A percentile compares a stretch with the other conserved stretches of the same genome.
Evolutionary conservation across 2,329 filamentous ascomycete genomes (phyloP).

Genomic region (Ophiostoma ips): DNA sequence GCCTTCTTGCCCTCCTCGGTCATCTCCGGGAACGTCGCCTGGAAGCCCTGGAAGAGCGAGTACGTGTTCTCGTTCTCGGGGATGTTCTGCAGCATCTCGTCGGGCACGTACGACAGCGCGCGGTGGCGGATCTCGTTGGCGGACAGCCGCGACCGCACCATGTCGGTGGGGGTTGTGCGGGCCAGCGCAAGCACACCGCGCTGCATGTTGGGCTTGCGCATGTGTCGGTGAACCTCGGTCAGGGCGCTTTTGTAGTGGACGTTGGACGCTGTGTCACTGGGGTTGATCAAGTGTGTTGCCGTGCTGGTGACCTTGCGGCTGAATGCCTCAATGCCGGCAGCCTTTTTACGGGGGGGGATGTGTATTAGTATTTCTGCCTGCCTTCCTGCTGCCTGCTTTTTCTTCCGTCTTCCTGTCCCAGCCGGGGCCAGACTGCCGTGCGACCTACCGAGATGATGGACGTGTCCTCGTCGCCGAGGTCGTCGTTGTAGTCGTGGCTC

Average conservation of each 20-base stretch:
- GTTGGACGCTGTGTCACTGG: constrained; percentile 42
- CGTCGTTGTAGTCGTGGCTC: constrained; percentile 31
- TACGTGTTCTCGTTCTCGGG: constrained; percentile 77
- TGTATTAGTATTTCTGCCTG: background rate
- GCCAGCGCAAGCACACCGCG: constrained; percentile 84
- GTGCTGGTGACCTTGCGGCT: constrained; percentile 90
- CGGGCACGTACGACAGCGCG: constrained; percentile 73
- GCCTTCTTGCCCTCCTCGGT: constrained; percentile 54
- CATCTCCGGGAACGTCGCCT: constrained; percentile 67
- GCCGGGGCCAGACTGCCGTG: too few species aligned
- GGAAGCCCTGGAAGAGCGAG: constrained; percentile 92
- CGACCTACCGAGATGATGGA: constrained; percentile 27
- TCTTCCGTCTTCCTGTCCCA: background rate
- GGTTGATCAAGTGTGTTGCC: constrained; percentile 75
- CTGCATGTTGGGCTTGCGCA: constrained; percentile 72
- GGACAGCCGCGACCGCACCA: constrained; percentile 84
- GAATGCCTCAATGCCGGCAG: constrained; percentile 81
- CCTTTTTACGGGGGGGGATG: constrained; percentile 32
- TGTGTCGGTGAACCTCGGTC: constrained; percentile 76
- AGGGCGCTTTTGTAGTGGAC: constrained; percentile 76
- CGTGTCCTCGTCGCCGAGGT: constrained; percentile 33
- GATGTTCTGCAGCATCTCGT: constrained; percentile 80
- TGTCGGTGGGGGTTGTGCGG: constrained; percentile 79
- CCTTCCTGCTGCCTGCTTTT: background rate
- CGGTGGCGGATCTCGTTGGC: constrained; percentile 88